Evolutionary conservation across 2,329 filamentous ascomycete species (phyloP).

Genomic region (Coleophoma crateriformis): DNA sequence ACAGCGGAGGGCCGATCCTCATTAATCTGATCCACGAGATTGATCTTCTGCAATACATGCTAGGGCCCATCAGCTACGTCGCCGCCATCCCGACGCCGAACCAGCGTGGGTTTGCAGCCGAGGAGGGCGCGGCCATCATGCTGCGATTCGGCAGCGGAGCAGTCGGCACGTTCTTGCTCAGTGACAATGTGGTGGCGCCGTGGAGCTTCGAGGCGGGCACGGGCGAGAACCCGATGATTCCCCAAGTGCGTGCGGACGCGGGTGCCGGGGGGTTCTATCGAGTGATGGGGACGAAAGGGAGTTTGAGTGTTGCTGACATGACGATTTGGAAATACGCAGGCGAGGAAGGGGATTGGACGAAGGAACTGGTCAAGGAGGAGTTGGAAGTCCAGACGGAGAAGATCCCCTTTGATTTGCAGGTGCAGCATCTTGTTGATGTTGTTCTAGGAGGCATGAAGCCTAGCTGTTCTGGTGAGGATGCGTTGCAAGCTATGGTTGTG

Average conservation of each 20-base stretch:
- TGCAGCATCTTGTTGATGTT: slow-evolving; percentile 45
- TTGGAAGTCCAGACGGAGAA: slow-evolving; percentile 17
- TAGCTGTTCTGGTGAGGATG: slow-evolving; percentile 42
- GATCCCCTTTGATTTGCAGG: slow-evolving; percentile 46
- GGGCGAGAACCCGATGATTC: slow-evolving; percentile 51
- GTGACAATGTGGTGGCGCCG: slow-evolving; percentile 43
- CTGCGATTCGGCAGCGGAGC: slow-evolving; percentile 46
- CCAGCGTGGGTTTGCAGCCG: slow-evolving; percentile 40
- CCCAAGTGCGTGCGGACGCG: slow-evolving; percentile 30
- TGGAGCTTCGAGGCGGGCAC: slow-evolving; percentile 52
- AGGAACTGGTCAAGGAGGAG: slow-evolving; percentile 7
- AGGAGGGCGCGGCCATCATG: slow-evolving; percentile 50
- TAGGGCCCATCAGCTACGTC: slow-evolving; percentile 45
- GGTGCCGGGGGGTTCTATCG: slow-evolving; percentile 36
- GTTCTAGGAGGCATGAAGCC: slow-evolving; percentile 35
- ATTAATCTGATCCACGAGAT: slow-evolving; percentile 60
- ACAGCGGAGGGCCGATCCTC: slow-evolving; percentile 40
- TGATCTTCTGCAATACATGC: slow-evolving; percentile 50
- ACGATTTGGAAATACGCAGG: slow-evolving; percentile 38
- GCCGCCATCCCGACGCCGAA: slow-evolving; percentile 41
- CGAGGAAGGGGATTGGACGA: slow-evolving; percentile 12
- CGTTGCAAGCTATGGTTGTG: slow-evolving; percentile 43
- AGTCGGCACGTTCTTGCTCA: slow-evolving; percentile 51
- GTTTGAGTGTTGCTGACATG: slow-evolving; percentile 49
- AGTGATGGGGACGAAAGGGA: slow-evolving; percentile 46